phyloP scores from a whole-genome alignment of 306 rosid genomes.

The Quercus agrifolia region DNA sequence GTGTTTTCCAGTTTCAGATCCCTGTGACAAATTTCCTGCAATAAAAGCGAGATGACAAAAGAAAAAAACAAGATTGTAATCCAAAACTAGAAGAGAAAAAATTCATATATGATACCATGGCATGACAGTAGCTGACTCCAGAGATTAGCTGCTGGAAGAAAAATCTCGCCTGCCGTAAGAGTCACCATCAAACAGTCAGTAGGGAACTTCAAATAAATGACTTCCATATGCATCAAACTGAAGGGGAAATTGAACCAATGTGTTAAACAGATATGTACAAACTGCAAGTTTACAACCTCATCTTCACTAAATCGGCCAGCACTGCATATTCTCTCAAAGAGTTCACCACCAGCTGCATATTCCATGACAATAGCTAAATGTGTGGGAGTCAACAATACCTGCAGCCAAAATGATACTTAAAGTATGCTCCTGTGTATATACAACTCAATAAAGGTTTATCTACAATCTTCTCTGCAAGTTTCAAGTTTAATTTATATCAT shows the following conservation, averaged over 20 bases:
- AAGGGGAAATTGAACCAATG: neutral
- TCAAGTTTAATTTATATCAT: neutral
- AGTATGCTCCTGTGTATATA: neutral
- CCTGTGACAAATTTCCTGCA: conserved; percentile 91
- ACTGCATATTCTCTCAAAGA: conserved; percentile 67
- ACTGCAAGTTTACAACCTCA: conserved; percentile 48
- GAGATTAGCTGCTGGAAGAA: conserved; percentile 98
- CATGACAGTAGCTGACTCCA: conserved; percentile 91
- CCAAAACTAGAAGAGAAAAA: neutral
- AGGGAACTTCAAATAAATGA: neutral
- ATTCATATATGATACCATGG: conserved; percentile 49
- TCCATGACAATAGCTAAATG: conserved; percentile 93
- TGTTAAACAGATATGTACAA: neutral
- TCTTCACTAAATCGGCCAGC: conserved; percentile 92
- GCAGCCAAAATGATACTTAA: conserved; percentile 18
- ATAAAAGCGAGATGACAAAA: neutral
- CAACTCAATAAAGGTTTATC: conserved; percentile 3
- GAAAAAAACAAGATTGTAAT: neutral
- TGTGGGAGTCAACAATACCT: conserved; percentile 80
- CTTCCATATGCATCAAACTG: conserved; percentile 2
- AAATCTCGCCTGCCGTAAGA: conserved; percentile 74
- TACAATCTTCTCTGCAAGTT: neutral
- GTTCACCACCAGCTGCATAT: conserved; percentile 96
- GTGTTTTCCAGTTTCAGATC: conserved; percentile 94
- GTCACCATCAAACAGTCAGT: conserved; percentile 1